phyloP scores from a whole-genome alignment of 73 alveolate species.

The Paramecium primaurelia region DNA sequence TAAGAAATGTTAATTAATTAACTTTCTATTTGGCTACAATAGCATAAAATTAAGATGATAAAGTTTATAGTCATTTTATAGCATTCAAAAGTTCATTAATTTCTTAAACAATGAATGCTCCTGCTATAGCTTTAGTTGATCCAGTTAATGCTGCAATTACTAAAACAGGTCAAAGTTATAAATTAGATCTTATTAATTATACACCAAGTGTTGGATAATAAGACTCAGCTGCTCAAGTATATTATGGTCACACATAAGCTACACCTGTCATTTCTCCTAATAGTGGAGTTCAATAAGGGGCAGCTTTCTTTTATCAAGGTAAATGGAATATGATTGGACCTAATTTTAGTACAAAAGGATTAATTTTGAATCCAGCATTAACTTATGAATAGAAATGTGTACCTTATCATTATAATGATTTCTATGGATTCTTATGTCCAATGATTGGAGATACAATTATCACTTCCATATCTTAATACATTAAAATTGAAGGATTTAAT shows the following conservation, averaged over 20 bases:
- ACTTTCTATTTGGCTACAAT: not conserved
- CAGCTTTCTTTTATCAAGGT: conserved; percentile 23
- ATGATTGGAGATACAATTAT: not conserved
- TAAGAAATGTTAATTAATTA: not conserved
- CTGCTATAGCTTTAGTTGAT: not conserved
- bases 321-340: conserved; percentile 12
- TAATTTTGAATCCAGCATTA: not conserved
- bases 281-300: not conserved
- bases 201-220: not conserved
- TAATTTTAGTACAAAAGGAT: not conserved
- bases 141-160: not conserved
- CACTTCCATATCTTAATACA: not conserved
- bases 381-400: not conserved
- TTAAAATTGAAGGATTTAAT: not conserved
- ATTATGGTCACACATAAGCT: conserved; percentile 14
- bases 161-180: not conserved
- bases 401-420: not conserved
- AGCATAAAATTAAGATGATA: not conserved
- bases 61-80: not conserved
- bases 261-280: not conserved
- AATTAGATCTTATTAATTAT: not conserved
- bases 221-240: not conserved
- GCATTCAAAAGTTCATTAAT: not conserved
- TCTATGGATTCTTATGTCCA: conserved; percentile 25
- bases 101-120: not conserved